phyloP scores from a whole-genome alignment of 2,329 filamentous ascomycete genomes.

The Macrophomina pseudophaseolina region DNA sequence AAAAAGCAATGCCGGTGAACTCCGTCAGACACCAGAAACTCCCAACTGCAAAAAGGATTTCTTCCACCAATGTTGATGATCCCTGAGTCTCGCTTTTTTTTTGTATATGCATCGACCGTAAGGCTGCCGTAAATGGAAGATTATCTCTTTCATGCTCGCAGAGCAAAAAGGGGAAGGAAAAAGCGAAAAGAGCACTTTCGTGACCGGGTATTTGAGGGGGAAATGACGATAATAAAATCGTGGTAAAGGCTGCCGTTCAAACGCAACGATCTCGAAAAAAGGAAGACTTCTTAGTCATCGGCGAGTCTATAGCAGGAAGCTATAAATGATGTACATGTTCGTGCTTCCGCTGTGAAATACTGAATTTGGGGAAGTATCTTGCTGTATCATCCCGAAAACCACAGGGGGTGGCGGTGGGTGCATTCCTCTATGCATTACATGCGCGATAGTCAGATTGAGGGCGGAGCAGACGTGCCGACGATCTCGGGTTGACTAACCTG shows the following conservation, averaged over 20 bases:
- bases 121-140: constrained; percentile 2
- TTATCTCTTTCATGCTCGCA: not conserved
- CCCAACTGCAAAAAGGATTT: not conserved
- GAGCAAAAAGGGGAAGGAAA: too few relatives aligned
- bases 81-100: not conserved
- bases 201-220: constrained; percentile 5
- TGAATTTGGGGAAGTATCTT: not conserved
- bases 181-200: not conserved
- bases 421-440: too few relatives aligned
- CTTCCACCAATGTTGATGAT: not conserved
- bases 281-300: too few relatives aligned
- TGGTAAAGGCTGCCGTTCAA: not conserved
- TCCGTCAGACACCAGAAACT: not conserved
- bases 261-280: not conserved
- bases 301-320: too few relatives aligned
- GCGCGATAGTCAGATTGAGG: not conserved
- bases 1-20: not conserved
- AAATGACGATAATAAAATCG: not conserved
- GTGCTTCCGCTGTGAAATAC: not conserved
- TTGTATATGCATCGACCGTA: constrained; percentile 4
- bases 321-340: not conserved
- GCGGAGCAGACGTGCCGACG: not conserved
- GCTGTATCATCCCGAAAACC: too few relatives aligned
- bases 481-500: not conserved
- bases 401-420: too few relatives aligned